These are phyloP conservation scores for Trichoderma hamatum DNA, from an alignment of 2,329 filamentous ascomycete genomes.

Conservation along the genomic window DNA sequence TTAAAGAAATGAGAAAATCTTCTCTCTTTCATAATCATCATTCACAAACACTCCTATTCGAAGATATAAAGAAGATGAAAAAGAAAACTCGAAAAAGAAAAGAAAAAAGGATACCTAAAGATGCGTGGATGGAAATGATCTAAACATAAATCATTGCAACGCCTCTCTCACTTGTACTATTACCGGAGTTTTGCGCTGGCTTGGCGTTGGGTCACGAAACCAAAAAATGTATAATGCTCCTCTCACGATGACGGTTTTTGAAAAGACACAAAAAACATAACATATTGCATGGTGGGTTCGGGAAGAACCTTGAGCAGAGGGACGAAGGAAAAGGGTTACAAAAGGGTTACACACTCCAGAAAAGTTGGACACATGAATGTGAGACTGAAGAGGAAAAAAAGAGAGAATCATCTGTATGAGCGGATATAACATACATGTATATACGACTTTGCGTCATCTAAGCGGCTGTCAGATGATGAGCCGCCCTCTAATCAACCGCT, in stretches of 20 bases:
- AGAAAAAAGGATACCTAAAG: slow-evolving; percentile 9
- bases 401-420: slow-evolving; percentile 23
- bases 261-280: slow-evolving; percentile 22
- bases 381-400: slow-evolving; percentile 1
- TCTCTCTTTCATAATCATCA: neutral
- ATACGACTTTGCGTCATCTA: slow-evolving; percentile 26
- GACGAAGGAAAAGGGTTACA: neutral
- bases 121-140: neutral
- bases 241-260: slow-evolving; percentile 46
- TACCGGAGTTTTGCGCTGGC: slow-evolving; percentile 35
- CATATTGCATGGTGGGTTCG: slow-evolving; percentile 35
- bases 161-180: slow-evolving; percentile 42
- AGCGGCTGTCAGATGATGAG: slow-evolving; percentile 22
- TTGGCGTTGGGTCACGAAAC: slow-evolving; percentile 41
- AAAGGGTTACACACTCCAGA: slow-evolving; percentile 5
- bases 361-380: slow-evolving; percentile 28
- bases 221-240: slow-evolving; percentile 49
- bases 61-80: slow-evolving; percentile 21
- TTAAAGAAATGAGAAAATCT: neutral
- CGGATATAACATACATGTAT: slow-evolving; percentile 29
- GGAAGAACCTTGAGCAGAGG: slow-evolving; percentile 4
- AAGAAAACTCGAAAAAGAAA: slow-evolving; percentile 2
- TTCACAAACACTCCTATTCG: neutral
- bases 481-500: slow-evolving; percentile 25
- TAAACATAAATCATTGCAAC: slow-evolving; percentile 1